Base-by-base conservation (phyloP, 225 moss, liverwort and hornwort species). In the Asterella californica region DNA sequence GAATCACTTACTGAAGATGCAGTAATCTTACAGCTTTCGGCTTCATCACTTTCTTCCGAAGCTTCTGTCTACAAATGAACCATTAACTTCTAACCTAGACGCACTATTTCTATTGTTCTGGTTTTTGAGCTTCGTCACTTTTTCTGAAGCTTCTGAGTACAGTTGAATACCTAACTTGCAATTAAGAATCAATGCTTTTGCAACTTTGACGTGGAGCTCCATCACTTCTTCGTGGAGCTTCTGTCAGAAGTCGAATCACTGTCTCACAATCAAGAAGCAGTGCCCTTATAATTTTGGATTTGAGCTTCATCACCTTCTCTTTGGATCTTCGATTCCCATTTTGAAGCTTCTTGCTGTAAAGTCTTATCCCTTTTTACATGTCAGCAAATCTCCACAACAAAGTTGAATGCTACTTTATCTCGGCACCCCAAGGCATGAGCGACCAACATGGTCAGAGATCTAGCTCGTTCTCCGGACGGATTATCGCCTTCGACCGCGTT, bases 371-470 rank as follows among this genome's bases (percentile, higher is more conserved):
- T 18, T 30, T 49, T 52, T 27, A 49, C 52, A 74, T 74, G 30
- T 74, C 74, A 17, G 4, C 30, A 72, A 72, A 67, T 67, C 67
- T 67, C 67, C 32, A 67, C 67, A 25, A n/a, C 0, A 67, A 67
- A 34, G 67, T 5, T 36, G 33, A 36, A 67, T n/a, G 29, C 33
- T 53, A 32, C 19, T 2, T 50, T n/a, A n/a, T 74, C 74, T 48
- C 25, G 14, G 46, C 10, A 24, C 32, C 32, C 29, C 15, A 53
- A 53, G 27, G 5, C 30, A 33, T 74, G 52, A 54, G 33, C 32
- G 18, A 50, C 70, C 22, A 47, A 9, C 46, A 71, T 9, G 15
- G 52, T 74, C 46, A 49, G 27, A 46, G 47, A 11, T 47, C 50
- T 73, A 24, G 37, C 17, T 18, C 15, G 54, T 3, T 68, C 37